A percentile compares a stretch with the other conserved stretches of the same genome.
These are phyloP conservation scores for Ilyonectria robusta DNA, from an alignment of 2,329 filamentous ascomycete genomes.

Conservation along the genomic window DNA sequence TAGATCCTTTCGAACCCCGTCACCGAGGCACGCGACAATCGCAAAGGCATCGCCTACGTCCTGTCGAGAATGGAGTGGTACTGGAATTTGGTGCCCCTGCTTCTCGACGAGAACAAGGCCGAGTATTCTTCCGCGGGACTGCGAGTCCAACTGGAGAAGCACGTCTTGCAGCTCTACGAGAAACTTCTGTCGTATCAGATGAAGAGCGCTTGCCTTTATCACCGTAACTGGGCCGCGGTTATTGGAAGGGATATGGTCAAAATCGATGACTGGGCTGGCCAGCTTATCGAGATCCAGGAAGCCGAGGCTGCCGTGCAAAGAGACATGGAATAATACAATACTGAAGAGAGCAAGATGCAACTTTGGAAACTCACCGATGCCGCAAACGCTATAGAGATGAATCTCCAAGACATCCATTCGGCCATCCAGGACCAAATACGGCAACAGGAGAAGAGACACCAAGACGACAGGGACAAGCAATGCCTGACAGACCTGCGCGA, in stretches of 20 bases:
- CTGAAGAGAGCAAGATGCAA: conserved; percentile 18
- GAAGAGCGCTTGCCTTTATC: conserved; percentile 56
- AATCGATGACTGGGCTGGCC: conserved; percentile 53
- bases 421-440: conserved; percentile 25
- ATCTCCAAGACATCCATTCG: conserved; percentile 24
- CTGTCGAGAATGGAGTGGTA: conserved; percentile 51
- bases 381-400: conserved; percentile 4
- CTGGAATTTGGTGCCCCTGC: conserved; percentile 48
- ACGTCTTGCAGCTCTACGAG: conserved; percentile 56
- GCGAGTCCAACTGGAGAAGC: conserved; percentile 44
- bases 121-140: conserved; percentile 34
- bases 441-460: conserved; percentile 18
- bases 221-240: conserved; percentile 46
- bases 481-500: background rate
- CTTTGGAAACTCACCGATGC: conserved; percentile 11
- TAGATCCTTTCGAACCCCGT: conserved; percentile 52
- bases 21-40: conserved; percentile 45
- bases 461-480: conserved; percentile 25
- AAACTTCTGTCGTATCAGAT: conserved; percentile 58
- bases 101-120: conserved; percentile 44
- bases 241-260: conserved; percentile 50
- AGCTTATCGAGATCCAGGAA: conserved; percentile 45
- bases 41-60: conserved; percentile 47
- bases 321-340: conserved; percentile 32
- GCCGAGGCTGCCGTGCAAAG: conserved; percentile 41